Base-by-base conservation (phyloP, 768 basidiomycete genomes). In the Crassisporium funariophilum region DNA sequence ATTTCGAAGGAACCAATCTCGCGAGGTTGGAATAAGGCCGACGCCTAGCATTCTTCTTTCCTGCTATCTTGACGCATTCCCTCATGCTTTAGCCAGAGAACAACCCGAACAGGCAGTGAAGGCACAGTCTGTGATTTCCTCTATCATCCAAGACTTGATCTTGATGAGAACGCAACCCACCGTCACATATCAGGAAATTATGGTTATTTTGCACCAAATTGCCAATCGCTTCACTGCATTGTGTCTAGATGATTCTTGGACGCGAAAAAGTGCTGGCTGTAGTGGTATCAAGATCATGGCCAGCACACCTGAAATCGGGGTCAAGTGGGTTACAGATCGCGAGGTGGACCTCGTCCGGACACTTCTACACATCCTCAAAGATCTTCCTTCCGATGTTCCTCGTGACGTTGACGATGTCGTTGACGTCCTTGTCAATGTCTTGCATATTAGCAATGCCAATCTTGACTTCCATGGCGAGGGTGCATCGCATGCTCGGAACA, bases 161-260 rank as follows among this genome's bases (percentile, higher is more conserved):
- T 62, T 66, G 4, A 73, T 86, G 66, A 75, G 73, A 15, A 68
- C 68, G 35, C 74, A 75, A 25, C 66, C 70, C 20, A 70, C 73
- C 46, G 71, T 77, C 21, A 65, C 72, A 3, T 65, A 70, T 21
- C 78, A 75, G 42, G 86, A 88, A 50, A 71, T 88, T 34, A 70
- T 83, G 40, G 72, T 75, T 5, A 80, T 91, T 25, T 68, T 98
- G 39, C 87, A 92, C 59, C 86, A 92, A 54, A 75, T 98, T 35
- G 84, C 89, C 5, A 82, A 81, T 50, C 83, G 91, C 12, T 90
- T 98, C 68, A 84, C 81, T 35, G 83, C 88, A 2, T 74, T 97
- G 19, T 97, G 95, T 60, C 79, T 94, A 45, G 95, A 97, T 47
- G 93, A 94, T 58, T 78, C 89, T 0, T 97, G 95, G 95, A 77